A percentile compares a stretch with the other conserved stretches of the same genome.
Evolutionary conservation across 78 protist species (phyloP).

Genomic region (Emiliania huxleyi): DNA sequence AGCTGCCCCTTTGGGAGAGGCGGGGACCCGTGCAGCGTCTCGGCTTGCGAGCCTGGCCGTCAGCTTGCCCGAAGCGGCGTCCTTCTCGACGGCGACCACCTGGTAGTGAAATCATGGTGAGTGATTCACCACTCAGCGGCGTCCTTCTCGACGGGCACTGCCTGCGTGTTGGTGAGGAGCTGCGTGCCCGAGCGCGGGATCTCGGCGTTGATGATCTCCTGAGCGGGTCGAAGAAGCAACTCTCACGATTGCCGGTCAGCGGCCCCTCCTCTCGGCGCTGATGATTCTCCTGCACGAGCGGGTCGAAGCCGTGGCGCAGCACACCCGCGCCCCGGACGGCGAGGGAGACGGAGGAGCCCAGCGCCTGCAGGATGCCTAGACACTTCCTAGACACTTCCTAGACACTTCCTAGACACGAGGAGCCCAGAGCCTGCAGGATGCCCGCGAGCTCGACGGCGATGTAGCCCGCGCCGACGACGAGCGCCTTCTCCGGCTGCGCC

Average conservation of each 20-base stretch:
- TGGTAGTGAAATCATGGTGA: too few species aligned
- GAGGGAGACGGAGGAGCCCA: constrained; percentile 63
- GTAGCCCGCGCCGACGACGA: constrained; percentile 70
- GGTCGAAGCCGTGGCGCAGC: constrained; percentile 78
- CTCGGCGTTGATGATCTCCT: constrained; percentile 52
- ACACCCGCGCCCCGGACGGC: constrained; percentile 60
- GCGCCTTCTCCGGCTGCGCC: constrained; percentile 56
- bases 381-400: too few species aligned
- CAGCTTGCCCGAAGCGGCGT: neutral
- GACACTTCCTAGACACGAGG: too few species aligned
- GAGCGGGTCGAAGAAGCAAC: too few species aligned
- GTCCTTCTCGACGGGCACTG: neutral
- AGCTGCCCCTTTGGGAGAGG: too few species aligned
- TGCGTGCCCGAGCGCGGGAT: constrained; percentile 48
- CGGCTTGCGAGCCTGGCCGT: neutral
- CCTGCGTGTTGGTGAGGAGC: constrained; percentile 16
- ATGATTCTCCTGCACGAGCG: constrained; percentile 31
- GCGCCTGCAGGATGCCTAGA: constrained; percentile 48
- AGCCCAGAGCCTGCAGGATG: too few species aligned
- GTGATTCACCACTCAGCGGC: too few species aligned
- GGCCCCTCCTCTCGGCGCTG: too few species aligned
- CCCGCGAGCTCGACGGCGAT: constrained; percentile 88
- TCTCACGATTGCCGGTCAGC: too few species aligned
- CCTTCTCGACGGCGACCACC: neutral
- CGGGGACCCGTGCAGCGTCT: constrained; percentile 43